Evolutionary conservation across 192 early-diverging fungal species (phyloP).

Genomic region (Coemansia sp.): DNA sequence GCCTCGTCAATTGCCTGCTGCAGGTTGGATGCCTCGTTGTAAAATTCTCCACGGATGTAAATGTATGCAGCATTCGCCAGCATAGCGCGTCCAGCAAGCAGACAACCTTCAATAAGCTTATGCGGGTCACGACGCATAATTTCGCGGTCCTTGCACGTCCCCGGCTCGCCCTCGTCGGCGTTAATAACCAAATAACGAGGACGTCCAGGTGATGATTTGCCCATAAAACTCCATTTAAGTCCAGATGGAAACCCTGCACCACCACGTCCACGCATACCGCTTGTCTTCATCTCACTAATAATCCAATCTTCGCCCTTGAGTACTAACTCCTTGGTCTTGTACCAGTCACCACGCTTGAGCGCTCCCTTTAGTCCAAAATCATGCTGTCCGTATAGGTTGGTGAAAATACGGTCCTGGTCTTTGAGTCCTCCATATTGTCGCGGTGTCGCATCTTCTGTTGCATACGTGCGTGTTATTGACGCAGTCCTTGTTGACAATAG

Average conservation of each 20-base stretch:
- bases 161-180: conserved; percentile 98
- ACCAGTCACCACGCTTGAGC: conserved; percentile 95
- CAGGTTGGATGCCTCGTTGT: conserved; percentile 90
- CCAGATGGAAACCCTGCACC: conserved; percentile 98
- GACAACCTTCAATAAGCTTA: conserved; percentile 96
- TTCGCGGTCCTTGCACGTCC: conserved; percentile 98
- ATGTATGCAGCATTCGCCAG: conserved; percentile 97
- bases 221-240: conserved; percentile 99
- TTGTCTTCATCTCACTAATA: conserved; percentile 94
- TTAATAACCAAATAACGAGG: conserved; percentile 97
- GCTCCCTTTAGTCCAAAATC: conserved; percentile 89
- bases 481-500: neutral
- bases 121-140: conserved; percentile 92
- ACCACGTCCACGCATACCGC: conserved; percentile 90
- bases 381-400: conserved; percentile 92
- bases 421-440: conserved; percentile 67
- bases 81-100: conserved; percentile 95
- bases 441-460: conserved; percentile 28
- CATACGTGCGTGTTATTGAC: conserved; percentile 14
- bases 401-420: conserved; percentile 97
- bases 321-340: conserved; percentile 98
- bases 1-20: conserved; percentile 96
- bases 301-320: conserved; percentile 97
- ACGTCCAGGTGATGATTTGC: conserved; percentile 82
- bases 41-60: conserved; percentile 96